Evolutionary conservation across 257 asterid genomes (phyloP).

Genomic region (Cinchona pubescens): DNA sequence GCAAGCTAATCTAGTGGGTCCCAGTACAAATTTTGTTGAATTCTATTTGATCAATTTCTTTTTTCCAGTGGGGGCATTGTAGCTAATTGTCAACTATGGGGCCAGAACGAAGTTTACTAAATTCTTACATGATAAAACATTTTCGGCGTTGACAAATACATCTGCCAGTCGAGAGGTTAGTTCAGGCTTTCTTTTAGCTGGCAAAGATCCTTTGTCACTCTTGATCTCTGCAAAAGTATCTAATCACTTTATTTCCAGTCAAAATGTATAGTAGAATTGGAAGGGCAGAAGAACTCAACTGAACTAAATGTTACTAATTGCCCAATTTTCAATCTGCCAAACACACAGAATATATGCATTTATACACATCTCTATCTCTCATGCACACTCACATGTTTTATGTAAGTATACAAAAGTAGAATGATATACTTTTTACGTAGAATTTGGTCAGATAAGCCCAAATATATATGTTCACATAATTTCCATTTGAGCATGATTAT

Average conservation of each 20-base stretch:
- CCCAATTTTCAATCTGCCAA: not conserved
- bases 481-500: not conserved
- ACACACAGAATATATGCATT: not conserved
- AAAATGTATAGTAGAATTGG: not conserved
- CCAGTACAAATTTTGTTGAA: no score
- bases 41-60: no score
- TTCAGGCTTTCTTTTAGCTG: constrained; percentile 3
- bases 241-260: not conserved
- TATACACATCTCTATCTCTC: no score
- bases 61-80: no score
- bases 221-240: constrained; percentile 3
- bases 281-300: not conserved
- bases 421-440: not conserved
- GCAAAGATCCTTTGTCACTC: constrained; percentile 11
- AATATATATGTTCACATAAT: not conserved
- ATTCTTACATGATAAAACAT: no score
- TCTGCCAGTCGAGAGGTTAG: not conserved
- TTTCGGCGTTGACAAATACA: no score
- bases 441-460: not conserved
- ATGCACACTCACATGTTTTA: no score
- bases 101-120: no score
- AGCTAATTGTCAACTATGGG: no score
- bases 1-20: no score
- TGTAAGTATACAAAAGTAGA: not conserved
- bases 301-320: not conserved